Base-by-base conservation (phyloP, 1,284 basidiomycete genomes). In the Cutaneotrichosporon sp. region DNA sequence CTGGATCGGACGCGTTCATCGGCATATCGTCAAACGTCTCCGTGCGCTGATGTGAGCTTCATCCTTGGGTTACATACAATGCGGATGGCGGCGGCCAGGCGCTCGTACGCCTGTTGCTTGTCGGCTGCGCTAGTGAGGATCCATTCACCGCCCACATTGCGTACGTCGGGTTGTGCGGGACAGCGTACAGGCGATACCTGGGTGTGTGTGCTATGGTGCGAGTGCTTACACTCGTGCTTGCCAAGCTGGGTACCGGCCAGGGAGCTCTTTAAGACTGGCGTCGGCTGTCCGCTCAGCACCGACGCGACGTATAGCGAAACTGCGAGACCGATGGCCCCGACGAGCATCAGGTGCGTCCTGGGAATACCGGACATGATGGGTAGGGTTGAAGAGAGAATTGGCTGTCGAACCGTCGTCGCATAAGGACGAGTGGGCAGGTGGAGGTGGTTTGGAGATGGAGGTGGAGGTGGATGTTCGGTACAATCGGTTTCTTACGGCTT, bases 1-100 rank as follows among this genome's bases (percentile, higher is more conserved):
- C 16, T 7, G 61, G 34, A 61, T 65, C 59, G 16, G 58, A 57
- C 11, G 68, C 56, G 56, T 69, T 61, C 58, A 65, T 56, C 1
- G 65, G 63, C 68, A 69, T 69, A 21, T 67, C 68, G 57, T 69
- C 68, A 40, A 63, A 65, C 2, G 38, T 63, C 47, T 63, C 65
- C 0, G 65, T 65, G 10, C 52, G 60, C 65, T 65, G n/a, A 1
- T 8, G 52, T 57, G 26, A 58, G 52, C 42, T 9, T 5, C 36
- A 13, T 11, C 2, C 13, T 8, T 0, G 11, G 2, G 7, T 4
- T 2, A 57, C 58, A 30, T n/a, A 68, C 66, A 26, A 68, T 65
- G 7, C 36, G 56, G 36, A 68, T 60, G 2, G 64, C 66, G 1
- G 62, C 66, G 0, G 52, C 55, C 0, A 68, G 56, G 5, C 66